Conservation (phyloP, 2,329 filamentous ascomycete species). For the Alternaria sp. region DNA sequence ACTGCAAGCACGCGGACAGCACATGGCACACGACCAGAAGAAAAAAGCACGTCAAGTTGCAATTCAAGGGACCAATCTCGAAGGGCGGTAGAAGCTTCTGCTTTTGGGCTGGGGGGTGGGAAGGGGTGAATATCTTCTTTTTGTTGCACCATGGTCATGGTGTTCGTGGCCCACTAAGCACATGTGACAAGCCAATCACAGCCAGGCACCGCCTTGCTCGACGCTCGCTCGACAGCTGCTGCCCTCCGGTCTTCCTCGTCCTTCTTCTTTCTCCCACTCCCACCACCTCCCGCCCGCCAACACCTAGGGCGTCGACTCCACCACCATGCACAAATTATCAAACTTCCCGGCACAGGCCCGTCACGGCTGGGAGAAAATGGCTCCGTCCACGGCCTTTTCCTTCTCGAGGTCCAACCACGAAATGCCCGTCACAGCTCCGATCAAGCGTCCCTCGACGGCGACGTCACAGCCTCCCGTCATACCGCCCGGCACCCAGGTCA, state of each 20-base stretch:
- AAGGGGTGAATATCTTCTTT: constrained; percentile 8
- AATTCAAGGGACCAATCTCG: background rate
- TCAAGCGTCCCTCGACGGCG: constrained; percentile 64
- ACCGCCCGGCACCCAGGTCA: constrained; percentile 78
- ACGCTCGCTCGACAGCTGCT: constrained; percentile 22
- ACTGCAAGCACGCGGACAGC: constrained; percentile 4
- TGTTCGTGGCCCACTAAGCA: constrained; percentile 9
- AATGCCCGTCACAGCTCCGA: constrained; percentile 59
- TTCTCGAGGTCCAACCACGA: constrained; percentile 68
- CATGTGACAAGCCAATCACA: constrained; percentile 13
- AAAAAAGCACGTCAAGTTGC: background rate
- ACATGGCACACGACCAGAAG: constrained; percentile 2
- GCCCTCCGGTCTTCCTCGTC: constrained; percentile 27
- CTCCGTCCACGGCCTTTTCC: constrained; percentile 67
- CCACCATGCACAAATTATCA: constrained; percentile 71
- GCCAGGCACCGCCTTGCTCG: constrained; percentile 12
- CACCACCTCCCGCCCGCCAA: constrained; percentile 35
- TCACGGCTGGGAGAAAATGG: constrained; percentile 74
- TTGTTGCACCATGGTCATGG: constrained; percentile 5
- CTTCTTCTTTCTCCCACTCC: constrained; percentile 27
- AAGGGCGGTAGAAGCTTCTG: background rate
- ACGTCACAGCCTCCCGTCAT: constrained; percentile 66
- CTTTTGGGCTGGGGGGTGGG: constrained; percentile 1
- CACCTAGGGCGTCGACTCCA: constrained; percentile 37
- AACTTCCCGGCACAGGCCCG: constrained; percentile 72